A percentile compares a stretch with the other conserved stretches of the same genome.
Conservation (phyloP, 2,329 filamentous ascomycete genomes). For the Ceratocystis colombiana region DNA sequence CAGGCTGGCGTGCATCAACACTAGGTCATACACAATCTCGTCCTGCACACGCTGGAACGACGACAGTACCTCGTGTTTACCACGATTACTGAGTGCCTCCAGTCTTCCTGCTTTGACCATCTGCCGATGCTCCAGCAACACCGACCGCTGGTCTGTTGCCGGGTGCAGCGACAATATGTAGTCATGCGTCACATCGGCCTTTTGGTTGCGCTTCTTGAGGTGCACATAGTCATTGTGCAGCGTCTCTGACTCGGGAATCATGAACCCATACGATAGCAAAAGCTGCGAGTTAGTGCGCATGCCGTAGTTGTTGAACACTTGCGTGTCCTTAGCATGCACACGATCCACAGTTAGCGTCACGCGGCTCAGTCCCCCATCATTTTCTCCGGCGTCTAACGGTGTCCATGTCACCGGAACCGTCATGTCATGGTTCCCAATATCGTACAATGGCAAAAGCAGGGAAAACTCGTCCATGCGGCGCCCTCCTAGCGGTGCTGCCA, state of each 20-base stretch:
- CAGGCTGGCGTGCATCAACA: slow-evolving; percentile 32
- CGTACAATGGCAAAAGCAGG: slow-evolving; percentile 58
- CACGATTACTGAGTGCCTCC: slow-evolving; percentile 33
- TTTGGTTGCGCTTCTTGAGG: slow-evolving; percentile 39
- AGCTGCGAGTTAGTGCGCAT: slow-evolving; percentile 63
- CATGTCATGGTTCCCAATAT: slow-evolving; percentile 62
- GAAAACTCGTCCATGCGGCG: slow-evolving; percentile 49
- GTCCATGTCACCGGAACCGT: slow-evolving; percentile 44
- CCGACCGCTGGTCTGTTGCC: slow-evolving; percentile 39
- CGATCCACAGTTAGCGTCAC: slow-evolving; percentile 39
- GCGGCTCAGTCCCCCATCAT: not conserved
- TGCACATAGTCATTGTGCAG: slow-evolving; percentile 54
- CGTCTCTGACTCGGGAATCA: slow-evolving; percentile 39
- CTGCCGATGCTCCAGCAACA: slow-evolving; percentile 30
- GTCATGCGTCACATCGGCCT: slow-evolving; percentile 32
- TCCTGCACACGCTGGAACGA: slow-evolving; percentile 45
- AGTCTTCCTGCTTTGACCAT: not conserved
- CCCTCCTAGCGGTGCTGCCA: not conserved
- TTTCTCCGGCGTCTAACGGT: slow-evolving; percentile 31
- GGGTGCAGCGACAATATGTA: slow-evolving; percentile 47
- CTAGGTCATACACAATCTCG: slow-evolving; percentile 44
- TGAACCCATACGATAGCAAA: slow-evolving; percentile 54
- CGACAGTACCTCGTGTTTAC: slow-evolving; percentile 25
- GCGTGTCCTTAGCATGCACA: slow-evolving; percentile 42
- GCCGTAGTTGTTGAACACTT: slow-evolving; percentile 63